phyloP scores from a whole-genome alignment of 768 basidiomycete species.

The Naganishia onofrii region DNA sequence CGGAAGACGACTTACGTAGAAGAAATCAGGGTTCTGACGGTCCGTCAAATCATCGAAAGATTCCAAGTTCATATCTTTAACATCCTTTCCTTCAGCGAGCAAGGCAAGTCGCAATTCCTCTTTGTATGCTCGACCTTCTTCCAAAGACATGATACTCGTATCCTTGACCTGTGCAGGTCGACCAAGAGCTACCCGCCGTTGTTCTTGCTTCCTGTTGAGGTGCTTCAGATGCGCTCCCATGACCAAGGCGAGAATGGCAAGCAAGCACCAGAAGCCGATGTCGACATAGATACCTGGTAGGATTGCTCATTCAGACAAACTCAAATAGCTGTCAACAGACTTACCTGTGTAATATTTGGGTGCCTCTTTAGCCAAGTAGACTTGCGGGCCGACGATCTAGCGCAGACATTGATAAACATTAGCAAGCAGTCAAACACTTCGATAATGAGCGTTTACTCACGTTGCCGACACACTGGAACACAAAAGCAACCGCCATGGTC shows the following conservation, averaged over 20 bases:
- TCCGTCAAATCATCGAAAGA: conserved; percentile 49
- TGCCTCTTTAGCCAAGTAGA: conserved; percentile 43
- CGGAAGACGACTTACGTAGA: conserved; percentile 5
- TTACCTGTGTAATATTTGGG: conserved; percentile 44
- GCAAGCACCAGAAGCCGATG: conserved; percentile 43
- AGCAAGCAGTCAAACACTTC: not conserved
- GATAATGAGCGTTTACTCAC: conserved; percentile 8
- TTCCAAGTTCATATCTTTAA: conserved; percentile 34
- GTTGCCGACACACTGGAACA: conserved; percentile 41
- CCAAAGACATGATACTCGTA: conserved; percentile 45
- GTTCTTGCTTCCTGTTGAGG: conserved; percentile 45
- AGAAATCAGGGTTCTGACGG: conserved; percentile 30
- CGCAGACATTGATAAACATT: not conserved
- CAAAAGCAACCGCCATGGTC: conserved; percentile 41
- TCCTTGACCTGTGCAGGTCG: conserved; percentile 44
- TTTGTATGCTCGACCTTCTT: conserved; percentile 47
- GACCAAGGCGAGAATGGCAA: conserved; percentile 38
- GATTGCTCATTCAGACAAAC: not conserved
- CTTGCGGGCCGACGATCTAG: conserved; percentile 45
- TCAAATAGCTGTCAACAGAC: not conserved
- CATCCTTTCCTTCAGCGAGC: conserved; percentile 21
- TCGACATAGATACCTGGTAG: conserved; percentile 42
- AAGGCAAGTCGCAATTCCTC: conserved; percentile 33
- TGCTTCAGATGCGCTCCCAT: conserved; percentile 44
- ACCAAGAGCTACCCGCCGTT: conserved; percentile 41